Base-by-base conservation (phyloP, 768 basidiomycete genomes). In the Termitomyces sp. region DNA sequence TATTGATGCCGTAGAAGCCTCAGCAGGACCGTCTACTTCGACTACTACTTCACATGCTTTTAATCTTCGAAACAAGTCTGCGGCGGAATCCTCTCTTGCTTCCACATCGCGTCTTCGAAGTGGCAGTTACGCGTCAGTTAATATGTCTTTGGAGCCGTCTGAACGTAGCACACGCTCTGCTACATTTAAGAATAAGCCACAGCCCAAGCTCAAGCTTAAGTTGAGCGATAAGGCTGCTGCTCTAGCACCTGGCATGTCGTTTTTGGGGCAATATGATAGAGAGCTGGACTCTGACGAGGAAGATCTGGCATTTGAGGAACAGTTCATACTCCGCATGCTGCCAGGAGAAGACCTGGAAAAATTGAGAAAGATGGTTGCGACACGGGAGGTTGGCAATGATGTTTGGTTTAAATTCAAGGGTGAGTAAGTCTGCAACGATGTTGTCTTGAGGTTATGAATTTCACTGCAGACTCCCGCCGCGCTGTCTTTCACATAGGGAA, bases 341-440 rank as follows among this genome's bases (percentile, higher is more conserved):
- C 83, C 87, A 9, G 92, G 92, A 2, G 87, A 90, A 60, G 90
- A 93, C 62, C 83, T 84, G 56, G 88, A 93, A 40, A 85, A 77
- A 65, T 66, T 96, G 59, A 82, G 84, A 70, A 92, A 92, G 76
- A 87, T 90, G 81, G 85, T 94, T 35, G 80, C 84, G 52, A 73
- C 85, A 51, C 80, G 93, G 60, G 92, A 95, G 67, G 76, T 93
- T 6, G 68, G 82, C 13, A 86, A 87, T 64, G 95, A 95, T 63
- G 85, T 90, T 13, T 98, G 94, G 91, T 95, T 99, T 81, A 97
- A 96, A 74, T 98, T 99, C 70, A 93, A 97, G 75, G 94, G 94
- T 93, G 65, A 57, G 67, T 59, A 54, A 55, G 26, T 30, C 2
- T 46, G 56, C 35, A 38, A 22, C 51, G 44, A 49, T 46, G 26